Evolutionary conservation across 345 rosid species (phyloP).

Genomic region (Ceriops tagal): DNA sequence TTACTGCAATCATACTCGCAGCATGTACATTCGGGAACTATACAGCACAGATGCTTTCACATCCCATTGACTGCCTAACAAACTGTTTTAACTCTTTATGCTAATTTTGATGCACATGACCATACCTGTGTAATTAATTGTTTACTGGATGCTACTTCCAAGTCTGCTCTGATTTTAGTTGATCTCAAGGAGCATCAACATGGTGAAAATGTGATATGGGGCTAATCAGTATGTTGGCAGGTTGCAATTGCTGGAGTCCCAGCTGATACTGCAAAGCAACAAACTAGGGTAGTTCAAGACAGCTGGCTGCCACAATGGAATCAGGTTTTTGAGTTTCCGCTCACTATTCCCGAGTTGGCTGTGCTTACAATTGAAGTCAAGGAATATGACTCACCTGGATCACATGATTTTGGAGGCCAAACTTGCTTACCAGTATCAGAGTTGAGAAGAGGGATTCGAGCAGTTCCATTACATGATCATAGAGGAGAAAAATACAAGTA

Average conservation of each 20-base stretch:
- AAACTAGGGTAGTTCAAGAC: slow-evolving; percentile 31
- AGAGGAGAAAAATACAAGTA: slow-evolving; percentile 22
- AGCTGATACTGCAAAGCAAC: slow-evolving; percentile 21
- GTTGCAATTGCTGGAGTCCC: slow-evolving; percentile 53
- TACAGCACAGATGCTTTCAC: neutral
- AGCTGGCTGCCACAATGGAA: slow-evolving; percentile 49
- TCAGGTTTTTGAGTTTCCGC: slow-evolving; percentile 40
- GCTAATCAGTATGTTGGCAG: slow-evolving; percentile 29
- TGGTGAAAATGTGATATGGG: neutral
- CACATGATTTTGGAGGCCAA: slow-evolving; percentile 57
- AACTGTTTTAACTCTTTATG: too few species aligned
- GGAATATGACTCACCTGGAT: slow-evolving; percentile 39
- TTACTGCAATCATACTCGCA: neutral
- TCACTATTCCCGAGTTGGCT: slow-evolving; percentile 50
- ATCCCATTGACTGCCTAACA: too few species aligned
- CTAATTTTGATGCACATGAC: too few species aligned
- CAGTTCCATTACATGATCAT: slow-evolving; percentile 32
- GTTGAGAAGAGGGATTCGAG: slow-evolving; percentile 40
- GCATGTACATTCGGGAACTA: neutral
- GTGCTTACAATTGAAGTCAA: slow-evolving; percentile 45
- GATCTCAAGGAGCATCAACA: slow-evolving; percentile 3
- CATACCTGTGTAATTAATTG: too few species aligned
- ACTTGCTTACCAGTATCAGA: slow-evolving; percentile 39
- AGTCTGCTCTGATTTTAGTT: neutral
- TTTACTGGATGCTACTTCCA: too few species aligned